These are phyloP conservation scores for Cryphonectria japonica DNA, from an alignment of 2,329 filamentous ascomycete species.

Conservation along the genomic window DNA sequence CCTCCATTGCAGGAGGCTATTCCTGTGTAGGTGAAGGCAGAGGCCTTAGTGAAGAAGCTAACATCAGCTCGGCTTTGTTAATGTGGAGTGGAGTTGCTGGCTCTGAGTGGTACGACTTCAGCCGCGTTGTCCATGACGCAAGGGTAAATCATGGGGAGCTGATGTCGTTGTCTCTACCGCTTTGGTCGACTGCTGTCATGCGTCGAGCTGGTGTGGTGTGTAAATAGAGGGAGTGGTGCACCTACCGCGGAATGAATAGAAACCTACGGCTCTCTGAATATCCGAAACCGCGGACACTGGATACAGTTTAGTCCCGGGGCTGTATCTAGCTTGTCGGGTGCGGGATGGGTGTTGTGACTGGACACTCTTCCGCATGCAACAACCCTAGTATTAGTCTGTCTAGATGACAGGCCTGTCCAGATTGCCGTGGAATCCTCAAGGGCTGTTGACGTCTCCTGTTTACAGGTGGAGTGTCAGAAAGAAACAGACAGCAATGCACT, in stretches of 20 bases:
- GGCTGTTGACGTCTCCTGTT: too few species aligned
- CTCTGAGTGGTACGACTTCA: neutral
- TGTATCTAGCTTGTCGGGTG: neutral
- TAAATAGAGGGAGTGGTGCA: too few species aligned
- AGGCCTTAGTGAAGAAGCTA: neutral
- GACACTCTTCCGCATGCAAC: neutral
- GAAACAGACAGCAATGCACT: neutral
- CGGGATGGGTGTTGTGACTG: neutral
- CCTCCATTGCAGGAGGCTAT: neutral
- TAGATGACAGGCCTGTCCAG: too few species aligned
- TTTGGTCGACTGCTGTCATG: neutral
- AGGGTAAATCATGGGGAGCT: neutral
- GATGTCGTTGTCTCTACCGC: neutral
- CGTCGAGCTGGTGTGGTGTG: neutral
- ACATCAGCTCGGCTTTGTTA: neutral
- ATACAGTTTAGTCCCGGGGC: neutral
- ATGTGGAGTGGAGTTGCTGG: neutral
- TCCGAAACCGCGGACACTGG: too few species aligned
- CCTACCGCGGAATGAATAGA: neutral
- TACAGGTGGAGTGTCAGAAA: too few species aligned
- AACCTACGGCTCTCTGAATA: neutral
- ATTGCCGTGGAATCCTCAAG: too few species aligned
- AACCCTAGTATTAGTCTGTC: neutral
- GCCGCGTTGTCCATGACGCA: neutral
- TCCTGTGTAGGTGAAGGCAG: neutral